Evolutionary conservation across 345 rosid species (phyloP).

Genomic region (Microthlaspi erraticum): DNA sequence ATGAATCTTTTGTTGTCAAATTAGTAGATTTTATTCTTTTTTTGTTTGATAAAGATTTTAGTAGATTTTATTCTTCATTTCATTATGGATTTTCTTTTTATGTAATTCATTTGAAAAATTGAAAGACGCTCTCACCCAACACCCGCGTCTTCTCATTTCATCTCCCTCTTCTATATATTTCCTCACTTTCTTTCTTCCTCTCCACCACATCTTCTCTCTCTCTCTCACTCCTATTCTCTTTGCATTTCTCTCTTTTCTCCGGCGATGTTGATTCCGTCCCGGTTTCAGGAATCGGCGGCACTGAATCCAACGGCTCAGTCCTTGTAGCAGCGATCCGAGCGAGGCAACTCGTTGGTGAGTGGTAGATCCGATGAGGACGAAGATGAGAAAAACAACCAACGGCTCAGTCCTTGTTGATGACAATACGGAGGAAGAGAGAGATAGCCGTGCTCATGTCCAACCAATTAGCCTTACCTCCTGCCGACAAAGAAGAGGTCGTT

Average conservation of each 20-base stretch:
- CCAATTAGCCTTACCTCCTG: too few species aligned
- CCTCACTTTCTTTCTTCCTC: too few species aligned
- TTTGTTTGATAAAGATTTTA: too few species aligned
- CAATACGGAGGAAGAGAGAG: conserved; percentile 58
- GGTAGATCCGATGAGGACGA: conserved; percentile 40
- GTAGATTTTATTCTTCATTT: too few species aligned
- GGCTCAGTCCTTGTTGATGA: too few species aligned
- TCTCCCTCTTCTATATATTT: too few species aligned
- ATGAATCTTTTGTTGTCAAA: too few species aligned
- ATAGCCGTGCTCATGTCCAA: conserved; percentile 97
- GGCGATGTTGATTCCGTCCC: neutral
- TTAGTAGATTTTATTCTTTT: too few species aligned
- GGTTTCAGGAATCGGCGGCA: conserved; percentile 1
- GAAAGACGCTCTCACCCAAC: too few species aligned
- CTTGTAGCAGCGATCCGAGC: conserved; percentile 45
- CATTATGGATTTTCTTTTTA: too few species aligned
- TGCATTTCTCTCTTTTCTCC: neutral
- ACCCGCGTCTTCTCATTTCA: too few species aligned
- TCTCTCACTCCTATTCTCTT: neutral
- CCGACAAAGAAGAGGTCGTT: conserved; percentile 50
- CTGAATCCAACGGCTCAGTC: neutral
- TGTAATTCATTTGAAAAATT: too few species aligned
- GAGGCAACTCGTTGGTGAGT: conserved; percentile 50
- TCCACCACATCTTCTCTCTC: neutral
- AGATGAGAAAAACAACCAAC: neutral